These are phyloP conservation scores for Ophiostoma perfectum DNA, from an alignment of 2,329 filamentous ascomycete genomes.

Conservation along the genomic window DNA sequence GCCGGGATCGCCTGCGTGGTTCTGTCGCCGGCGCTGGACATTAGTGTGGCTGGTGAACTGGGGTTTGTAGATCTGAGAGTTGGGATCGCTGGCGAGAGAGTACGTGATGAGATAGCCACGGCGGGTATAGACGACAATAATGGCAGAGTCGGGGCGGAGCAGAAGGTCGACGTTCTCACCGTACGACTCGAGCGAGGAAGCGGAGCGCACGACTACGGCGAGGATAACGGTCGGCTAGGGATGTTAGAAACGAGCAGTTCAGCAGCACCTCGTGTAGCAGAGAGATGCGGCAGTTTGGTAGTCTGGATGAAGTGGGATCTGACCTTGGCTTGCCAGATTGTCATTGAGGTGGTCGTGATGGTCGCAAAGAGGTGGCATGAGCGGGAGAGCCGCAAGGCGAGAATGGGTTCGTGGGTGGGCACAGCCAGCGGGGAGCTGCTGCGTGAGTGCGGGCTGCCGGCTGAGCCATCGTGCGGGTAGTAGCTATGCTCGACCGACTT, in stretches of 20 bases:
- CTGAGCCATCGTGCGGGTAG: constrained; percentile 33
- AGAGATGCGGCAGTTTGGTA: neutral
- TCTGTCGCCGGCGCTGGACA: constrained; percentile 57
- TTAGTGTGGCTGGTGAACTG: constrained; percentile 66
- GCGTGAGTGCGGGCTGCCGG: constrained; percentile 27
- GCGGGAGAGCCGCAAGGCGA: constrained; percentile 71
- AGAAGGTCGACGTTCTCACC: constrained; percentile 79
- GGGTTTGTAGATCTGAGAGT: constrained; percentile 77
- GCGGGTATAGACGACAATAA: constrained; percentile 83
- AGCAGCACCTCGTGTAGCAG: constrained; percentile 35
- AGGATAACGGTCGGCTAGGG: constrained; percentile 73
- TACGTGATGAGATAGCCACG: constrained; percentile 91
- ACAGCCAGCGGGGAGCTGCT: constrained; percentile 29
- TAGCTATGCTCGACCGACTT: constrained; percentile 54
- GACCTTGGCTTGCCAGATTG: constrained; percentile 95
- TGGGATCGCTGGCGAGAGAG: constrained; percentile 77
- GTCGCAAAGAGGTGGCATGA: constrained; percentile 79
- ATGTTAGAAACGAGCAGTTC: neutral
- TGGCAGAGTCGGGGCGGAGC: constrained; percentile 83
- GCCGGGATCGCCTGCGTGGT: constrained; percentile 53
- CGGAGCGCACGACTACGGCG: constrained; percentile 76
- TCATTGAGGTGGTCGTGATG: constrained; percentile 77
- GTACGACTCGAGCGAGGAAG: constrained; percentile 72
- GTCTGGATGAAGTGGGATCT: neutral
- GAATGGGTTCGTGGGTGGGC: constrained; percentile 57